These are phyloP conservation scores for Salix caprea DNA, from an alignment of 345 rosid species.

Conservation along the genomic window DNA sequence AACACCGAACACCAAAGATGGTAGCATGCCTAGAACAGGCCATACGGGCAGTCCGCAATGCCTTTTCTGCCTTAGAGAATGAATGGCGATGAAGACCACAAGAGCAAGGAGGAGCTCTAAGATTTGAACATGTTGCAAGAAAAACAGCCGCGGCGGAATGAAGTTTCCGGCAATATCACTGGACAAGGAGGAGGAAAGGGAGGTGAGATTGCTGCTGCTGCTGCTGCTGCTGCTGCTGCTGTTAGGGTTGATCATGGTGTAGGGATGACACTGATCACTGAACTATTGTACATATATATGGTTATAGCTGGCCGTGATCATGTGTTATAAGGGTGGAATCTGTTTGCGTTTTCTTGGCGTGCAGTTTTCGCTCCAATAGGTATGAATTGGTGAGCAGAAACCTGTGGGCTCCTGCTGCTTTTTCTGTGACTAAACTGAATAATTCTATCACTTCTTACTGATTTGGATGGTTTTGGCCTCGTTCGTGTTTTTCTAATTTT, in stretches of 20 bases:
- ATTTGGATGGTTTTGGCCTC: background rate
- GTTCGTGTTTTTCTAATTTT: background rate
- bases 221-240: constrained; percentile 3
- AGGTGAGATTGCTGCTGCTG: constrained; percentile 28
- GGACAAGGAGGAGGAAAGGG: constrained; percentile 26
- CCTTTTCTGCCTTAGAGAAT: constrained; percentile 50
- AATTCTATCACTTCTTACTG: constrained; percentile 13
- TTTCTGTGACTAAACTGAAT: constrained; percentile 3
- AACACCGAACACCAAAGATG: constrained; percentile 51
- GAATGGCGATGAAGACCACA: constrained; percentile 40
- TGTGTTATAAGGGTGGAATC: constrained; percentile 25
- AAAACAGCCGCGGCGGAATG: constrained; percentile 18
- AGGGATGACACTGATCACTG: constrained; percentile 21
- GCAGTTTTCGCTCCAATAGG: constrained; percentile 46
- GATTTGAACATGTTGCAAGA: constrained; percentile 48
- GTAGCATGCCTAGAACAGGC: constrained; percentile 95
- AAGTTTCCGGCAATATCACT: background rate
- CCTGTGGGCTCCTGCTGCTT: constrained; percentile 4
- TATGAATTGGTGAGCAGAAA: constrained; percentile 87
- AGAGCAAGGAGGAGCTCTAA: constrained; percentile 51
- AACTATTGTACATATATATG: constrained; percentile 13
- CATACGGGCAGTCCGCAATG: constrained; percentile 59
- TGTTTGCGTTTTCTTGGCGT: constrained; percentile 40
- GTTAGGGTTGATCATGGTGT: constrained; percentile 38
- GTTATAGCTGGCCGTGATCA: constrained; percentile 4